Conservation (phyloP, 306 rosid species). For the Delonix regia region DNA sequence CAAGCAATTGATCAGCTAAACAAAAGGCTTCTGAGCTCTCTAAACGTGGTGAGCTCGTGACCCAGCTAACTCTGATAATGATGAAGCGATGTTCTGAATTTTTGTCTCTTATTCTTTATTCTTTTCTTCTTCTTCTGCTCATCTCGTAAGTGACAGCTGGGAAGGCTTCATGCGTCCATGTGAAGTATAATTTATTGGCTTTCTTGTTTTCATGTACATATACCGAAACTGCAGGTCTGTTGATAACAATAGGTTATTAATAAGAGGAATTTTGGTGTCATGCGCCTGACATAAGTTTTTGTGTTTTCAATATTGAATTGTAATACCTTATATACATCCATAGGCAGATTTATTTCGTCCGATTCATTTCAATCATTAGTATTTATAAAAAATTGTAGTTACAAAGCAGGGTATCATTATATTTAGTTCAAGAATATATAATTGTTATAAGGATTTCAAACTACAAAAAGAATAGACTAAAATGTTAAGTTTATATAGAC, state of each 20-base stretch:
- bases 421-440: background rate
- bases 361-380: background rate
- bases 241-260: background rate
- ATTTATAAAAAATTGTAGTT: background rate
- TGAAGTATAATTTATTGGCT: slow-evolving; percentile 26
- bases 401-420: background rate
- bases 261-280: background rate
- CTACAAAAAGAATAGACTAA: background rate
- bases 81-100: slow-evolving; percentile 8
- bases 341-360: background rate
- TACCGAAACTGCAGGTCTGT: slow-evolving; percentile 29
- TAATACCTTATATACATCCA: background rate
- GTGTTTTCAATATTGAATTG: background rate
- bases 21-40: slow-evolving; percentile 20
- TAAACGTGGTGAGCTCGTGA: slow-evolving; percentile 21
- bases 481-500: background rate
- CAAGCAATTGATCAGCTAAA: slow-evolving; percentile 12
- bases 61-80: slow-evolving; percentile 26
- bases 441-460: background rate
- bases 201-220: slow-evolving; percentile 38
- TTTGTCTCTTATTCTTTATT: background rate
- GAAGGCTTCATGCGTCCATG: slow-evolving; percentile 31
- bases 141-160: background rate
- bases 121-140: slow-evolving; percentile 16
- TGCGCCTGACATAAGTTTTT: background rate